phyloP scores from a whole-genome alignment of 1,139 yeast species.

The Kluyveromyces sp. region DNA sequence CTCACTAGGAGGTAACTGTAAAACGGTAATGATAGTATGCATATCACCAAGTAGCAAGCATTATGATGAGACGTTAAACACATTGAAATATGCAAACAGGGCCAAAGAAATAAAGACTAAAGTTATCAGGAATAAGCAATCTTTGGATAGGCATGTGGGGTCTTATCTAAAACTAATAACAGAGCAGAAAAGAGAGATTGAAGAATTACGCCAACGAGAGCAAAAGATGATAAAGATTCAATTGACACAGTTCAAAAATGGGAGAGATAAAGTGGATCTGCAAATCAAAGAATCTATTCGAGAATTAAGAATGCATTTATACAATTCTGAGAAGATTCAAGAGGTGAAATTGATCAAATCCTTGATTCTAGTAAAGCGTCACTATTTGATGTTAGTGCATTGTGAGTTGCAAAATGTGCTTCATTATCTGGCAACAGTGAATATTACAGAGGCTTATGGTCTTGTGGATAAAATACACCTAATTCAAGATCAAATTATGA shows the following conservation, averaged over 20 bases:
- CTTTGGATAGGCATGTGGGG: conserved; percentile 78
- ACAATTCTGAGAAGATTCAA: conserved; percentile 39
- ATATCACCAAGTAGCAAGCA: conserved; percentile 79
- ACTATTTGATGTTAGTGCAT: conserved; percentile 40
- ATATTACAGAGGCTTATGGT: conserved; percentile 8
- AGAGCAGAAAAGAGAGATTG: conserved; percentile 73
- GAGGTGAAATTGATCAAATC: conserved; percentile 39
- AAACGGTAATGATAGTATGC: conserved; percentile 93
- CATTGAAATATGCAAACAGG: conserved; percentile 81
- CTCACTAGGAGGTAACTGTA: conserved; percentile 91
- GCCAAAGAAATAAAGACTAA: conserved; percentile 89
- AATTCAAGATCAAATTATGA: conserved; percentile 20
- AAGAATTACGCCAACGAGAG: conserved; percentile 56
- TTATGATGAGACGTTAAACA: conserved; percentile 86
- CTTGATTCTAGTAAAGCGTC: conserved; percentile 47
- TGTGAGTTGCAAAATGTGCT: conserved; percentile 34
- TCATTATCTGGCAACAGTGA: conserved; percentile 12
- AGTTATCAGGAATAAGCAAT: conserved; percentile 64
- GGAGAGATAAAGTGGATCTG: conserved; percentile 34
- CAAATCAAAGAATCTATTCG: conserved; percentile 37
- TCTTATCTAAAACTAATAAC: conserved; percentile 80
- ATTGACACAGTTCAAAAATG: conserved; percentile 29
- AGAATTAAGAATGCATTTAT: conserved; percentile 35
- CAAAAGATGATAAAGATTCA: conserved; percentile 34
- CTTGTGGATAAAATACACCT: background rate